phyloP scores from a whole-genome alignment of 805 yeast genomes.

The Candida patagonica region DNA sequence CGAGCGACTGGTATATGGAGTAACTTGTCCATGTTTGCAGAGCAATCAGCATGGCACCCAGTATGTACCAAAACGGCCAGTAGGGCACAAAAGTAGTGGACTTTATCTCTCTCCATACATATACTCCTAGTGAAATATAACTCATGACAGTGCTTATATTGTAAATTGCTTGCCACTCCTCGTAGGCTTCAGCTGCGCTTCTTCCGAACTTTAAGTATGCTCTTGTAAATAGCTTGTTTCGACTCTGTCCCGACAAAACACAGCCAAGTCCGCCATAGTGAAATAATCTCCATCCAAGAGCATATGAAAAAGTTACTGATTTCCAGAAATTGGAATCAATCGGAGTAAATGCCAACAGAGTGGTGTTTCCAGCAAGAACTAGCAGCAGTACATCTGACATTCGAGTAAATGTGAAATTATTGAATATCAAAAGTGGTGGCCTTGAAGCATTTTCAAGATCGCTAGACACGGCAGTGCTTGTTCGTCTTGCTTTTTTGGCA shows the following conservation, averaged over 20 bases:
- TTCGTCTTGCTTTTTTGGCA: slow-evolving; percentile 11
- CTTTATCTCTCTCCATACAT: slow-evolving; percentile 23
- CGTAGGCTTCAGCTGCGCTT: slow-evolving; percentile 54
- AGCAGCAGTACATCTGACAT: slow-evolving; percentile 47
- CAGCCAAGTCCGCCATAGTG: slow-evolving; percentile 44
- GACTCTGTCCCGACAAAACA: slow-evolving; percentile 51
- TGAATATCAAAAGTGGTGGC: slow-evolving; percentile 43
- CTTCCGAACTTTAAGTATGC: slow-evolving; percentile 55
- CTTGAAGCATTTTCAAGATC: slow-evolving; percentile 4
- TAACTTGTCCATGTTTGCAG: slow-evolving; percentile 62
- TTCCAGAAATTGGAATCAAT: slow-evolving; percentile 24
- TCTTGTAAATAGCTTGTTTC: slow-evolving; percentile 52
- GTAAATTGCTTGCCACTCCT: slow-evolving; percentile 65
- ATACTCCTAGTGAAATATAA: slow-evolving; percentile 41
- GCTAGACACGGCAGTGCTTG: slow-evolving; percentile 3
- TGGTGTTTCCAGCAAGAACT: slow-evolving; percentile 36
- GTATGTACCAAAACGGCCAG: slow-evolving; percentile 44
- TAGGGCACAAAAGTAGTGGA: slow-evolving; percentile 25
- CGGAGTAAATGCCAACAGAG: slow-evolving; percentile 27
- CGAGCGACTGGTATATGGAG: slow-evolving; percentile 61
- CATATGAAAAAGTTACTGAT: slow-evolving; percentile 30
- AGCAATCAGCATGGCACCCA: slow-evolving; percentile 46
- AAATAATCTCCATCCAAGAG: slow-evolving; percentile 39
- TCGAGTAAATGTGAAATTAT: slow-evolving; percentile 55
- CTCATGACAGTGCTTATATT: slow-evolving; percentile 44